Percentiles rank a stretch among this genome's conserved stretches.
phyloP scores from a whole-genome alignment of 2,329 filamentous ascomycete genomes.

The Cryphonectria naterciae region DNA sequence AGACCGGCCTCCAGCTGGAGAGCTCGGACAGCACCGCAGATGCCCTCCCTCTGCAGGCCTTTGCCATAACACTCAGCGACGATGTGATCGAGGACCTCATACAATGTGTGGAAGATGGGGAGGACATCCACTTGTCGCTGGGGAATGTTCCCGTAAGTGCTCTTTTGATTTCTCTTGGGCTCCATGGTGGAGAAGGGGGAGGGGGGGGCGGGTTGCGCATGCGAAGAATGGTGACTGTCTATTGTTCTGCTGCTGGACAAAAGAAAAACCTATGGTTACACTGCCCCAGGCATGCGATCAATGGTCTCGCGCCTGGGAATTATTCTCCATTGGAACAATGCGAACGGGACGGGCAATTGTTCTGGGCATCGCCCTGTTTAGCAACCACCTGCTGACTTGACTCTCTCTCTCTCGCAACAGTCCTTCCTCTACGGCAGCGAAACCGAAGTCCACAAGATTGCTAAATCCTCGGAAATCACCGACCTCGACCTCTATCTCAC shows the following conservation, averaged over 20 bases:
- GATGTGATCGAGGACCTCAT: constrained; percentile 66
- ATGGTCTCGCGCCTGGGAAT: neutral
- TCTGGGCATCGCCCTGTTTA: neutral
- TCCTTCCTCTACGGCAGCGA: constrained; percentile 58
- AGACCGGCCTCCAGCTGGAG: constrained; percentile 61
- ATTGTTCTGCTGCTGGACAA: constrained; percentile 15
- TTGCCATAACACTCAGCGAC: constrained; percentile 62
- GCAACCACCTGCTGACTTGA: constrained; percentile 10
- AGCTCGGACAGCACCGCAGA: constrained; percentile 50
- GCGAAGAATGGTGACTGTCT: constrained; percentile 8
- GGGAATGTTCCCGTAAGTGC: constrained; percentile 63
- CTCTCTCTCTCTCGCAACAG: constrained; percentile 40
- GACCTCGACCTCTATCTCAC: constrained; percentile 62
- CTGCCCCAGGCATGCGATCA: neutral
- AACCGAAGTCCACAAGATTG: constrained; percentile 35
- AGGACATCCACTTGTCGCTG: constrained; percentile 60
- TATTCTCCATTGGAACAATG: constrained; percentile 8
- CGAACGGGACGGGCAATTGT: neutral
- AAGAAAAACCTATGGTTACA: neutral
- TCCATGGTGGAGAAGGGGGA: neutral
- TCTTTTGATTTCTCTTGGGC: neutral
- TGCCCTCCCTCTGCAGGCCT: constrained; percentile 56
- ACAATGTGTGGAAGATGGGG: constrained; percentile 59
- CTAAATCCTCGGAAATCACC: constrained; percentile 47
- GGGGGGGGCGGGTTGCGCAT: neutral